Evolutionary conservation across 768 basidiomycete genomes (phyloP), one percentile per base, ranked within the genome.

Genomic region (Sporobolomyces phaffii): DNA sequence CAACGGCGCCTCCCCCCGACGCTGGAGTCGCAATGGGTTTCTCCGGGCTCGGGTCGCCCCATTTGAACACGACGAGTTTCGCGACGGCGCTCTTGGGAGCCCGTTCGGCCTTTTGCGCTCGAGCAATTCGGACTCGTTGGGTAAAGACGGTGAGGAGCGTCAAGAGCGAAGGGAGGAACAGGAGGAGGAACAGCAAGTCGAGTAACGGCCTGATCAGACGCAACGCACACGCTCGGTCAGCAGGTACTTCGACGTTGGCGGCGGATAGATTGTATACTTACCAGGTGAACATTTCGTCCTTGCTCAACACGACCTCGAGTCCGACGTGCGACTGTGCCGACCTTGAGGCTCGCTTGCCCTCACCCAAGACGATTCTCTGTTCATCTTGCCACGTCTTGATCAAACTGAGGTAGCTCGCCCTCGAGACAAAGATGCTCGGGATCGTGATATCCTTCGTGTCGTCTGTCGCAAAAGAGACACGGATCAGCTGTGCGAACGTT

Each of bases 111-210:
- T 72, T 86, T 84, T 50, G 51, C 14, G 53, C 65, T 56, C 89
- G 85, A 48, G 87, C 84, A 49, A 86, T 84, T 59, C 93, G 88
- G 36, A 94, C 80, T 45, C 92, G 90, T 74, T 96, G 92, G 20
- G 96, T 82, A 64, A 94, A 83, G 44, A 96, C 85, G 1, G 92
- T 94, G 67, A 90, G 78, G 75, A 96, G 87, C 1, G 93, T 92
- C 68, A 98, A 82, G 31, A 87, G 82, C 10, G 90, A 91, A 4
- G 94, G 94, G 22, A 97, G 85, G 66, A 97, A 83, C 58, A 97
- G 82, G 41, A 97, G 89, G 65, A 91, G 81, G 65, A 92, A 75
- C 11, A 80, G 72, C 18, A 79, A 62, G 62, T 78, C 77, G 59
- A 77, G 74, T 6, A 80, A 65, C 0, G 80, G 76, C 49, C 78